Conservation (phyloP, 2,329 filamentous ascomycete species). For the Fusarium sp. region DNA sequence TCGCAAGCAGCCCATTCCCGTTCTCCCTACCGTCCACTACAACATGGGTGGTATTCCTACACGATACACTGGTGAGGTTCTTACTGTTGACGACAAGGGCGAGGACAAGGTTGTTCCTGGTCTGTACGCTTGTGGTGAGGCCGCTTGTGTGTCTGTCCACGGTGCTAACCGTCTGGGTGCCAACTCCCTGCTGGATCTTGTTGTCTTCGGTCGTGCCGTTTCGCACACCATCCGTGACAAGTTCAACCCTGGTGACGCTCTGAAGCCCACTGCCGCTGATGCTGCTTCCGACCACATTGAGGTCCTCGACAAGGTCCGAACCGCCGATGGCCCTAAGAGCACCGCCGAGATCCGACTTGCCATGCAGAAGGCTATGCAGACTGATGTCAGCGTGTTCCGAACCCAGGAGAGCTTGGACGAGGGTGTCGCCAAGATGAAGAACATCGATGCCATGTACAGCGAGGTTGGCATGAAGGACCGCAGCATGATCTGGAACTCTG, state of each 20-base stretch:
- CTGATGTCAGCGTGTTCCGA: slow-evolving; percentile 95
- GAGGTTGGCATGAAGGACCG: slow-evolving; percentile 96
- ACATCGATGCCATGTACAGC: slow-evolving; percentile 83
- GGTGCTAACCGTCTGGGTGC: slow-evolving; percentile 97
- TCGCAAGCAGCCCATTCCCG: slow-evolving; percentile 95
- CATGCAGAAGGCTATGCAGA: slow-evolving; percentile 99
- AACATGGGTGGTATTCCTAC: slow-evolving; percentile 99
- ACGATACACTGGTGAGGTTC: slow-evolving; percentile 95
- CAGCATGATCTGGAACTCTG: slow-evolving; percentile 99
- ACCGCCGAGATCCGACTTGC: slow-evolving; percentile 88
- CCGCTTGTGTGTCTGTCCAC: slow-evolving; percentile 97
- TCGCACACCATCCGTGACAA: slow-evolving; percentile 97
- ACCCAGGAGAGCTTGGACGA: slow-evolving; percentile 94
- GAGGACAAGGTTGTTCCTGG: slow-evolving; percentile 94
- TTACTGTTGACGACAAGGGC: slow-evolving; percentile 87
- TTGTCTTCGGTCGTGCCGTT: slow-evolving; percentile 97
- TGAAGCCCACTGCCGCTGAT: slow-evolving; percentile 84
- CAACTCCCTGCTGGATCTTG: slow-evolving; percentile 97
- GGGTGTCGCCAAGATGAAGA: slow-evolving; percentile 87
- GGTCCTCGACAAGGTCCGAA: slow-evolving; percentile 87
- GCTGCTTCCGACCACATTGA: slow-evolving; percentile 89
- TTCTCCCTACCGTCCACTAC: slow-evolving; percentile 97
- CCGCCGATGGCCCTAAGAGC: slow-evolving; percentile 83
- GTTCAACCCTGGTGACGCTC: slow-evolving; percentile 84
- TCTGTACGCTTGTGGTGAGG: slow-evolving; percentile 96